Conservation (phyloP, 352 stramenopile genomes). For the Phytophthora brassicae region DNA sequence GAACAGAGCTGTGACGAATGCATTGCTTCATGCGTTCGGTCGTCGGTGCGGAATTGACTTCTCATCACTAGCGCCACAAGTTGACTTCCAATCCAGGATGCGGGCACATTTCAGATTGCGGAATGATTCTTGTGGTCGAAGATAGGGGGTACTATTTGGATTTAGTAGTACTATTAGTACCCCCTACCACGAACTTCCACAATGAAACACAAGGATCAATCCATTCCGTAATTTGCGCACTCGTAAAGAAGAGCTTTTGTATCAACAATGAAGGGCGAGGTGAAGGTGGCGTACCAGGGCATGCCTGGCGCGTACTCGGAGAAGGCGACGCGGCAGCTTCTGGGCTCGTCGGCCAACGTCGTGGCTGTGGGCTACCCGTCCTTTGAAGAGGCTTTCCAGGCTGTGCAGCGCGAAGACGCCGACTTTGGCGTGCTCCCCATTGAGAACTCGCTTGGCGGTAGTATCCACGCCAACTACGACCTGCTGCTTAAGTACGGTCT, state of each 20-base stretch:
- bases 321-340: conserved; percentile 94
- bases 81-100: background rate
- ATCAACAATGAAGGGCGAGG: conserved; percentile 37
- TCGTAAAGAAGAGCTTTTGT: background rate
- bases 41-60: too few species aligned
- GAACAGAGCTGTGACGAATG: too few species aligned
- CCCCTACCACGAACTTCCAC: background rate
- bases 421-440: conserved; percentile 96
- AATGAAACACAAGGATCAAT: background rate
- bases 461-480: conserved; percentile 97
- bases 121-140: too few species aligned
- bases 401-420: conserved; percentile 79
- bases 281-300: conserved; percentile 95
- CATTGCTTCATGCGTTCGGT: too few species aligned
- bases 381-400: conserved; percentile 59
- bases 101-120: too few species aligned
- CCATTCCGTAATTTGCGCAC: conserved; percentile 1
- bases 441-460: conserved; percentile 96
- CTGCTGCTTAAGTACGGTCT: conserved; percentile 72
- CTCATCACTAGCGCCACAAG: background rate
- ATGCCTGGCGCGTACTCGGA: conserved; percentile 97
- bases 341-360: conserved; percentile 66
- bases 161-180: too few species aligned
- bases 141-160: too few species aligned
- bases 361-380: conserved; percentile 54